phyloP scores from a whole-genome alignment of 1,139 yeast species.

The Debaryomyces udenii region DNA sequence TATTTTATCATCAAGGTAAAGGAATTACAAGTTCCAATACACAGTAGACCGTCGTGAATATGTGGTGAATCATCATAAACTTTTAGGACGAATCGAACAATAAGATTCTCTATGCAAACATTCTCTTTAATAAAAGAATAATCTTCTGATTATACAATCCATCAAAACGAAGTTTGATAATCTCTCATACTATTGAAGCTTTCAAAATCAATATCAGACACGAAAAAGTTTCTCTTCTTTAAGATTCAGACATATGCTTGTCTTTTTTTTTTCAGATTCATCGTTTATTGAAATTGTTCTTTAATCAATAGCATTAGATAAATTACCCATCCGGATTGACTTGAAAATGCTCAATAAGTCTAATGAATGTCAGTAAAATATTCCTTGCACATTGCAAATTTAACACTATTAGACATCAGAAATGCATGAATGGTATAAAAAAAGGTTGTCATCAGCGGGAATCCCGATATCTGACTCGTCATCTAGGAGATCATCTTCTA shows the following conservation, averaged over 20 bases:
- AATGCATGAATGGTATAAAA: constrained; percentile 95
- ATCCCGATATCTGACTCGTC: constrained; percentile 97
- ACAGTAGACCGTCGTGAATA: constrained; percentile 99
- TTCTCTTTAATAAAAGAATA: constrained; percentile 10
- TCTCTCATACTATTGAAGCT: neutral
- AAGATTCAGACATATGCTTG: constrained; percentile 98
- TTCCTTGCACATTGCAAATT: neutral
- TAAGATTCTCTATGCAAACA: constrained; percentile 2
- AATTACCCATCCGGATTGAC: constrained; percentile 7
- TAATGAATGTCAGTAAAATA: constrained; percentile 2
- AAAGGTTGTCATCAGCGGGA: constrained; percentile 89
- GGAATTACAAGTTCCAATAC: constrained; percentile 74
- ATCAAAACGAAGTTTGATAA: constrained; percentile 6
- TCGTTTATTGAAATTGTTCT: constrained; percentile 43
- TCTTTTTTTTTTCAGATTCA: constrained; percentile 73
- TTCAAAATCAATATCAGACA: constrained; percentile 55
- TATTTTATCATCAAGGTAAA: constrained; percentile 82
- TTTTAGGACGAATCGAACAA: constrained; percentile 13
- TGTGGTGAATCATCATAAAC: constrained; percentile 92
- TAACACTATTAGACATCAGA: constrained; percentile 54
- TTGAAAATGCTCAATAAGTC: constrained; percentile 4
- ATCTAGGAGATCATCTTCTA: constrained; percentile 79
- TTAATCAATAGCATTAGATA: constrained; percentile 5
- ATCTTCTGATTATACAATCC: constrained; percentile 10
- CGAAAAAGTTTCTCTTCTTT: constrained; percentile 63